A percentile compares a stretch with the other conserved stretches of the same genome.
Conservation (phyloP, 1,139 yeast species). For the Yamadazyma dendronema region DNA sequence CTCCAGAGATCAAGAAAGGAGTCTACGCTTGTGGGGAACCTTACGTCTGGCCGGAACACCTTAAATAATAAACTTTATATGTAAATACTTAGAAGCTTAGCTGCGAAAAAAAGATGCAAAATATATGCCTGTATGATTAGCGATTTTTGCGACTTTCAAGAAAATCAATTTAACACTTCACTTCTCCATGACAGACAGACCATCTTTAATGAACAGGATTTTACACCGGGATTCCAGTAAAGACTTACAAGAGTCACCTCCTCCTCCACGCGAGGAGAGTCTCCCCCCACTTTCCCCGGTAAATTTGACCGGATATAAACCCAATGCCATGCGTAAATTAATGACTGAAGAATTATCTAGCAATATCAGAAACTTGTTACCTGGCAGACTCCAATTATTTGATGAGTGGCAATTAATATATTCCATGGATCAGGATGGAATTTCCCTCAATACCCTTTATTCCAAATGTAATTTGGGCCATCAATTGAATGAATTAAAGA, state of each 20-base stretch:
- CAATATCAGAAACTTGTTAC: constrained; percentile 70
- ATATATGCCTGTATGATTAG: too few species aligned
- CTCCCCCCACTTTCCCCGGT: constrained; percentile 38
- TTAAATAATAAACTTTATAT: too few species aligned
- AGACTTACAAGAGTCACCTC: not conserved
- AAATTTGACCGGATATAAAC: constrained; percentile 52
- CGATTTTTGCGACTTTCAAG: not conserved
- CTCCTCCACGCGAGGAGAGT: constrained; percentile 1
- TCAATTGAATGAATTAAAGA: constrained; percentile 26
- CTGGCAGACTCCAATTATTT: constrained; percentile 73
- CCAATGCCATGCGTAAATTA: constrained; percentile 55
- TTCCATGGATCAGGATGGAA: constrained; percentile 88
- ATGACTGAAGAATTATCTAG: constrained; percentile 63
- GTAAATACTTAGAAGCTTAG: too few species aligned
- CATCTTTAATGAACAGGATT: not conserved
- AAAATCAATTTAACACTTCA: too few species aligned
- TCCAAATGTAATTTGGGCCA: constrained; percentile 33
- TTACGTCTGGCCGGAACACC: constrained; percentile 8
- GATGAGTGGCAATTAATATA: constrained; percentile 78
- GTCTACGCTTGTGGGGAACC: constrained; percentile 8
- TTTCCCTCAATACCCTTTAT: constrained; percentile 75
- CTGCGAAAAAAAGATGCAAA: too few species aligned
- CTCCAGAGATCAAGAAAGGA: constrained; percentile 42
- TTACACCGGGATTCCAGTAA: constrained; percentile 10
- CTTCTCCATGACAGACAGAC: not conserved